Evolutionary conservation across 1,284 basidiomycete species (phyloP).

Genomic region (Ganoderma leucocontextum): DNA sequence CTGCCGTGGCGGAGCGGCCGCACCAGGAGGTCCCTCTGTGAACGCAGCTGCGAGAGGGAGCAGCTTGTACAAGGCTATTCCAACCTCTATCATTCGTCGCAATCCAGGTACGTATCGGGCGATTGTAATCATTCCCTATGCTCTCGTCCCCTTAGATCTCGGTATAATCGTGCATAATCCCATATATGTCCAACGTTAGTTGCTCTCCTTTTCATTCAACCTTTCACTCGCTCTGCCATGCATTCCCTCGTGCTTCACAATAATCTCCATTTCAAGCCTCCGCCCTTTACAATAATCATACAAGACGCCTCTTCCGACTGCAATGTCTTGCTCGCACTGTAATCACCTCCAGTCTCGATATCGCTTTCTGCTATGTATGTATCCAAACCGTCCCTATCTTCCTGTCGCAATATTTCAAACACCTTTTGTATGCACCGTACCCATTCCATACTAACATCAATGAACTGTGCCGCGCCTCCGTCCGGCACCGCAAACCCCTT

Average conservation of each 20-base stretch:
- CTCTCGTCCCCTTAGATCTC: background rate
- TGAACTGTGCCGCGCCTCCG: no score
- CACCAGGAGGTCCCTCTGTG: background rate
- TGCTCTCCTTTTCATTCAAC: background rate
- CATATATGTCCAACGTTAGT: no score
- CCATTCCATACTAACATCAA: no score
- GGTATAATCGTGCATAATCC: background rate
- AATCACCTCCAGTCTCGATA: background rate
- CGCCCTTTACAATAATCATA: background rate
- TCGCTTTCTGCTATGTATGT: background rate
- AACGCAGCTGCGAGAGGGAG: background rate
- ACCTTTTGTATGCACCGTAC: no score
- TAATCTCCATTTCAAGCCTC: background rate
- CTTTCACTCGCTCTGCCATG: background rate
- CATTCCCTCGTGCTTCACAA: no score
- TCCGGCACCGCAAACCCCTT: no score
- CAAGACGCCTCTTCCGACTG: background rate
- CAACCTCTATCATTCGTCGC: background rate
- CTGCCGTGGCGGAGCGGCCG: background rate
- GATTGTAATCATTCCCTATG: background rate
- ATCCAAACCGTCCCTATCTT: background rate
- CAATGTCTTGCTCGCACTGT: background rate
- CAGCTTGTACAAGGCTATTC: background rate
- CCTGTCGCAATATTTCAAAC: no score
- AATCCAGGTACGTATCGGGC: background rate